A percentile compares a stretch with the other conserved stretches of the same genome.
phyloP scores from a whole-genome alignment of 2,329 filamentous ascomycete species.

The Neopestalotiopsis sp. region DNA sequence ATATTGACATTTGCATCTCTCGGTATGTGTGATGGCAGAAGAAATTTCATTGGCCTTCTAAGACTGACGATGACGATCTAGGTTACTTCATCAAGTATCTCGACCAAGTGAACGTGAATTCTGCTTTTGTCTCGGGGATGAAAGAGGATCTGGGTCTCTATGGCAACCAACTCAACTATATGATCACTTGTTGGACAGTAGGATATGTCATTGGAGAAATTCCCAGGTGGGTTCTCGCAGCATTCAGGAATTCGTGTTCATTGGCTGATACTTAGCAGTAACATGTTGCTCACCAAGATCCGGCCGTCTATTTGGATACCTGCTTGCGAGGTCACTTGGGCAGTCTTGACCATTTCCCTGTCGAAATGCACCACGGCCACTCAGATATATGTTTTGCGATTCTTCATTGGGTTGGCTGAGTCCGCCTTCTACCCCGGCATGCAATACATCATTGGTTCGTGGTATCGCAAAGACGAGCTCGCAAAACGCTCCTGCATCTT shows the following conservation, averaged over 20 bases:
- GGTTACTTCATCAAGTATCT: slow-evolving; percentile 43
- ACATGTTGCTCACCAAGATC: slow-evolving; percentile 40
- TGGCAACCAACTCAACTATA: slow-evolving; percentile 46
- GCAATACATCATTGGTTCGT: slow-evolving; percentile 43
- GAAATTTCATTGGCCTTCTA: neutral
- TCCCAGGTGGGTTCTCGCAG: slow-evolving; percentile 29
- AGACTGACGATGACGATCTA: neutral
- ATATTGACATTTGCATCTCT: slow-evolving; percentile 46
- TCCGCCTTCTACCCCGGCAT: slow-evolving; percentile 37
- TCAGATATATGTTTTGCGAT: slow-evolving; percentile 41
- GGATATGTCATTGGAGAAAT: slow-evolving; percentile 39
- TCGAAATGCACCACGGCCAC: slow-evolving; percentile 38
- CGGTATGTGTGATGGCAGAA: slow-evolving; percentile 24
- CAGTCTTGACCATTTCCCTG: slow-evolving; percentile 39
- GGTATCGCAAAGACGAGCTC: slow-evolving; percentile 45
- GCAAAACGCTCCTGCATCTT: slow-evolving; percentile 53
- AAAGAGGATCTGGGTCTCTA: slow-evolving; percentile 46
- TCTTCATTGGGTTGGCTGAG: slow-evolving; percentile 41
- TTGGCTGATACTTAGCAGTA: slow-evolving; percentile 26
- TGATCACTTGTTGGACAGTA: slow-evolving; percentile 35
- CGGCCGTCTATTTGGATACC: slow-evolving; percentile 45
- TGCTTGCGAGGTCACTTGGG: slow-evolving; percentile 38
- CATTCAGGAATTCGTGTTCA: neutral
- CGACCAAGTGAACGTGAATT: slow-evolving; percentile 44
- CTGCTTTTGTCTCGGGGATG: slow-evolving; percentile 53